Conservation (phyloP, 768 basidiomycete species). For the Saitozyma podzolica region DNA sequence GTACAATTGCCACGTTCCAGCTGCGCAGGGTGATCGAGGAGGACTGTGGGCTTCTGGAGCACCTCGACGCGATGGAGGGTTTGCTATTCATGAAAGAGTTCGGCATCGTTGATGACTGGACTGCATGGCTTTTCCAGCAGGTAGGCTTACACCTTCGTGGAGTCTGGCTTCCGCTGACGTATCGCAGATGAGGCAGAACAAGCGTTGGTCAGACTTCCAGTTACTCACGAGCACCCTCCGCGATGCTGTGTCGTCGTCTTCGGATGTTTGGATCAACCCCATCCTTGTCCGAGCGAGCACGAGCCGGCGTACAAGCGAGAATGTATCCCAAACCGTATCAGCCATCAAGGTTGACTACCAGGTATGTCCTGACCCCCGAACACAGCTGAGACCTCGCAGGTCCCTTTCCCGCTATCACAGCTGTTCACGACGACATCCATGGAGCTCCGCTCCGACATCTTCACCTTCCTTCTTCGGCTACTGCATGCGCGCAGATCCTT, state of each 20-base stretch:
- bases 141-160: slow-evolving; percentile 14
- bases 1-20: slow-evolving; percentile 25
- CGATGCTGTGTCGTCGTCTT: slow-evolving; percentile 18
- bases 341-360: slow-evolving; percentile 13
- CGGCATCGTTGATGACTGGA: slow-evolving; percentile 35
- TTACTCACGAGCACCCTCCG: slow-evolving; percentile 31
- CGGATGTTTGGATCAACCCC: slow-evolving; percentile 12
- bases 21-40: slow-evolving; percentile 33
- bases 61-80: slow-evolving; percentile 46
- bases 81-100: slow-evolving; percentile 21
- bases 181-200: slow-evolving; percentile 11
- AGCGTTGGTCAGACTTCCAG: slow-evolving; percentile 40
- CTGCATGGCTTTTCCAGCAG: slow-evolving; percentile 23
- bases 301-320: not conserved
- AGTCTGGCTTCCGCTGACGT: not conserved
- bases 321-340: not conserved
- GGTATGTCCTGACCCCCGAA: slow-evolving; percentile 4
- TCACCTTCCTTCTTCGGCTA: slow-evolving; percentile 39
- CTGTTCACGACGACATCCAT: slow-evolving; percentile 40
- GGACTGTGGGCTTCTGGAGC: slow-evolving; percentile 41
- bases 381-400: slow-evolving; percentile 13
- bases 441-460: slow-evolving; percentile 34
- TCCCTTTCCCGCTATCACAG: slow-evolving; percentile 45
- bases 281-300: too few relatives aligned
- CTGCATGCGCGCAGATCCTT: slow-evolving; percentile 18